Base-by-base conservation (phyloP, 805 yeast species). In the Kluyveromyces dobzhanskii region DNA sequence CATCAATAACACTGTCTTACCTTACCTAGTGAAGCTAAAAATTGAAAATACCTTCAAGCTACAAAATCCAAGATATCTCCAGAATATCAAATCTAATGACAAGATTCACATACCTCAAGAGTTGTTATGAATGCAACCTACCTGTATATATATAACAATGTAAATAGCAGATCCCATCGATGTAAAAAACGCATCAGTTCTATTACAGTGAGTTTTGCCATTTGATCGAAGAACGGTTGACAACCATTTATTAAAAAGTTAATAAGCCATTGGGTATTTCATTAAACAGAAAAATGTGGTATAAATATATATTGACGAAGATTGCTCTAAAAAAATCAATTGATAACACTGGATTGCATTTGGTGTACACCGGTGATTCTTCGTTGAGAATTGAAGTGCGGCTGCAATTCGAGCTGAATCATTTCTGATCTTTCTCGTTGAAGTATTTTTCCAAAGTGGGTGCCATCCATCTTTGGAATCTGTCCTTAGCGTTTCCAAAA, bases 391-490 rank as follows among this genome's bases (percentile, higher is more conserved):
- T 21, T 6, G 24, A 21, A 6, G 24, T 21, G 9, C 9, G 9
- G 6, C 24, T 6, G 9, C 6, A 21, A 21, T 21, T 9, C 9
- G 24, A 21, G n/a, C n/a, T n/a, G n/a, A 21, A 21, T 21, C 24
- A 21, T 21, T 21, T 21, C 9, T 21, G 24, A 9, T 21, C 24
- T 9, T 21, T 21, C 9, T 21, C 24, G 12, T 37, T 37, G 36
- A 84, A 66, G 12, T 94, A 94, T 55, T 76, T 69, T 47, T 73
- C 69, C 77, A 83, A 75, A 31, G 74, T 56, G 10, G 87, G 86
- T 37, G 69, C 67, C 35, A 78, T 64, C 80, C 88, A 85, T 50
- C 72, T 80, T 17, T 60, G 60, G 38, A 82, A 64, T 44, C 97
- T 71, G 56, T 87, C 97, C 39, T 58, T 52, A 3, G 80, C 85